Evolutionary conservation across 202 grass and related monocot species (phyloP).

Genomic region (Setaria italica): DNA sequence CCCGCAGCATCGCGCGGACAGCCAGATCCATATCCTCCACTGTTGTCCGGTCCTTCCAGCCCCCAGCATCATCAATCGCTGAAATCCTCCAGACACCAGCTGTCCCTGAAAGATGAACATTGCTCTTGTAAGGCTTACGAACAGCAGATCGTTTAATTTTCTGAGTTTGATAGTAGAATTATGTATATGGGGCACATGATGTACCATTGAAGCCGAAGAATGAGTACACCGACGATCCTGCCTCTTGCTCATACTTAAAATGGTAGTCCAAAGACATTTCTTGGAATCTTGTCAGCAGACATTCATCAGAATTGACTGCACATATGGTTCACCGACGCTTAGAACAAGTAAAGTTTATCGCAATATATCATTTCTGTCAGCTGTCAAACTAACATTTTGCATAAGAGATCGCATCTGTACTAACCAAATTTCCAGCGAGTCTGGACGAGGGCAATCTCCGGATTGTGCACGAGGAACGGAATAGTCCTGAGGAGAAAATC

Average conservation of each 20-base stretch:
- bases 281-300: constrained; percentile 84
- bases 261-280: constrained; percentile 93
- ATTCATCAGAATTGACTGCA: constrained; percentile 80
- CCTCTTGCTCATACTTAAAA: constrained; percentile 88
- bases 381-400: not conserved
- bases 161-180: not conserved
- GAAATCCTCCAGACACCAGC: constrained; percentile 87
- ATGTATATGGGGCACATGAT: not conserved
- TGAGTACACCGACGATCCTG: constrained; percentile 65
- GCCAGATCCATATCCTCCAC: constrained; percentile 97
- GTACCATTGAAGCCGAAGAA: constrained; percentile 93
- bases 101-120: constrained; percentile 60
- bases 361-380: not conserved
- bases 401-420: not conserved
- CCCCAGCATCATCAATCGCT: constrained; percentile 72
- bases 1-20: constrained; percentile 65
- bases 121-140: not conserved
- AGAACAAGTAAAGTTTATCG: not conserved
- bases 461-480: constrained; percentile 85
- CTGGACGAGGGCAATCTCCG: constrained; percentile 81
- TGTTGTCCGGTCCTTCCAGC: constrained; percentile 89
- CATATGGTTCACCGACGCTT: not conserved
- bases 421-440: constrained; percentile 85
- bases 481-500: constrained; percentile 71
- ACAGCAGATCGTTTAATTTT: constrained; percentile 1